Evolutionary conservation across 441 rosid genomes (phyloP), one percentile per base, ranked within the genome.

Genomic region (Erodium trifolium): DNA sequence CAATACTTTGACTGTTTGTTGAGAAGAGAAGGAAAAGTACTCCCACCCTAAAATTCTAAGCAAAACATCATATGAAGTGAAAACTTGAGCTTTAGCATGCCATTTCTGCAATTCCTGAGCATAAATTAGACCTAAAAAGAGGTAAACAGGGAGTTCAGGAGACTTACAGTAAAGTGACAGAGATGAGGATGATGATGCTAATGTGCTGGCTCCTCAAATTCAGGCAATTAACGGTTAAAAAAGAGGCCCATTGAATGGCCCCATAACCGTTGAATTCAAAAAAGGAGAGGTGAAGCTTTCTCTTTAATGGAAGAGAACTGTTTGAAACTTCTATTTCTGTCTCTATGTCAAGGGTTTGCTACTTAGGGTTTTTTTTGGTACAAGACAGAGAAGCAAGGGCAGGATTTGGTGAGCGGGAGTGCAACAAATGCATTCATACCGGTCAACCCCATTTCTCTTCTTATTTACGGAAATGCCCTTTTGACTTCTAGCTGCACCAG

Each of bases 191-290:
- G 65, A 60, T 60, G 63, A 57, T 16, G 31, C 64, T 10, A 60
- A 60, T 2, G 65, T 4, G 35, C 1, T 19, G 34, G 65, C 65
- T 60, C 65, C 65, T 23, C 34, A 60, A 12, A 19, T 27, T 27
- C 65, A 10, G 65, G 34, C 57, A n/a, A 51, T 51, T 51, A 13
- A 51, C 57, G 35, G 34, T 60, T 12, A 60, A 60, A 14, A 4
- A 4, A 55, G 64, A 60, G 65, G 65, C 34, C 34, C 13, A 19
- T 60, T 27, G 23, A 59, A 59, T 19, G 63, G 10, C 29, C 29
- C 29, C 13, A 17, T 19, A 17, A 60, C 65, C 65, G 65, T 60
- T 60, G 65, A 60, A 60, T 60, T 60, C 13, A 23, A 60, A 60
- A 19, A 59, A 18, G 11, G 45, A 47, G 17, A n/a, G 3, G 34